Evolutionary conservation across 2,329 filamentous ascomycete species (phyloP), one percentile per base, ranked within the genome.

Genomic region (Amauroascus verrucosus): DNA sequence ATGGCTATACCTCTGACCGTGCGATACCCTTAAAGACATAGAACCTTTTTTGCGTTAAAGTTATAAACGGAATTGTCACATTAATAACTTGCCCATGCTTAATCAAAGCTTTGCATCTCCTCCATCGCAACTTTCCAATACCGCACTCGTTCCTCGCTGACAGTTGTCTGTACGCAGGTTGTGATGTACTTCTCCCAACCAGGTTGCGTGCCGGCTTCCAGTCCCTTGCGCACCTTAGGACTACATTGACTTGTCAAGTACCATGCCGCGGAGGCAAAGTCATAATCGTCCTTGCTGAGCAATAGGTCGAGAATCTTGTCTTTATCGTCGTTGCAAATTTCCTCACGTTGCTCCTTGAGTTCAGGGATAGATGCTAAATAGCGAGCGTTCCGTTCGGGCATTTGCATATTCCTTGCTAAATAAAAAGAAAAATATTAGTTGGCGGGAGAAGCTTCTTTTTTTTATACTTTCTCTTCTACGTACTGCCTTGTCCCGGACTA

Each of bases 401-500:
- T 75, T 66, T 84, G 78, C 82, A 85, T 85, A 63, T 82, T 82
- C 3, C 80, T 70, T 0, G 86, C 70, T 69, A 38, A 9, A 6
- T n/a, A 18, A 18, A 16, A 14, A 38, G 14, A 38, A 18, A 16
- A 38, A 38, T 6, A 14, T 8, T n/a, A n/a, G n/a, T n/a, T n/a
- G n/a, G n/a, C n/a, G n/a, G n/a, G n/a, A n/a, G n/a, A n/a, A n/a
- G n/a, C n/a, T n/a, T n/a, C n/a, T n/a, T n/a, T n/a, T n/a, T n/a
- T n/a, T n/a, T n/a, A n/a, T n/a, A n/a, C n/a, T n/a, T n/a, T n/a
- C n/a, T 38, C 8, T 7, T 4, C 11, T 4, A 59, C 56, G 28
- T 57, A 59, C 56, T 56, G 14, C 58, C 58, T 38, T 59, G 84
- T 7, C 86, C 86, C 0, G 83, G 75, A 0, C 70, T 40, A 14